Evolutionary conservation across 2,329 filamentous ascomycete genomes (phyloP).

Genomic region (Microcyclosporella mali): DNA sequence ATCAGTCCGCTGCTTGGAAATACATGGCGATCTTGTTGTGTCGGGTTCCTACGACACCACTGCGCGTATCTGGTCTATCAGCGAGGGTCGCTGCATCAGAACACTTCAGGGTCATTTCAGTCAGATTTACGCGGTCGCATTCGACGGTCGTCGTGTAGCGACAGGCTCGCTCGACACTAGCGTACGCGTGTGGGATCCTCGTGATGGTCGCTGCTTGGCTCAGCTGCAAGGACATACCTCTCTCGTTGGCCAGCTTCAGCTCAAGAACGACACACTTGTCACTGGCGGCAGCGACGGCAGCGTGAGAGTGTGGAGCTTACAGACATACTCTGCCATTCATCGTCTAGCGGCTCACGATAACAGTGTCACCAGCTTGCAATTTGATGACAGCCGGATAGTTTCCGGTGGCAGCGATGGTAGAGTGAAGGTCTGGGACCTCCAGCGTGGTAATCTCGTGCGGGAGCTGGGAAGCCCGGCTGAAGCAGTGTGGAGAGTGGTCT

Average conservation of each 20-base stretch:
- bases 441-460: slow-evolving; percentile 81
- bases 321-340: slow-evolving; percentile 86
- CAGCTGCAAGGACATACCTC: slow-evolving; percentile 96
- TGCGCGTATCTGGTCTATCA: slow-evolving; percentile 96
- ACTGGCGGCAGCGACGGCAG: slow-evolving; percentile 95
- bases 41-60: slow-evolving; percentile 97
- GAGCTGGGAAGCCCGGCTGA: slow-evolving; percentile 89
- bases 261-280: slow-evolving; percentile 89
- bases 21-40: slow-evolving; percentile 94
- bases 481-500: slow-evolving; percentile 94
- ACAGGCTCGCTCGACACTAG: slow-evolving; percentile 96
- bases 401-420: slow-evolving; percentile 95
- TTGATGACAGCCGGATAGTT: slow-evolving; percentile 91
- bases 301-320: slow-evolving; percentile 90
- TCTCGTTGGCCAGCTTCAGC: slow-evolving; percentile 90
- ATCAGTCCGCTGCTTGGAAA: slow-evolving; percentile 89
- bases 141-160: slow-evolving; percentile 86
- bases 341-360: slow-evolving; percentile 95
- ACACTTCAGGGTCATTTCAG: slow-evolving; percentile 93
- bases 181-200: slow-evolving; percentile 82
- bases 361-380: slow-evolving; percentile 94
- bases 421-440: slow-evolving; percentile 96
- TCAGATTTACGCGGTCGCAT: slow-evolving; percentile 97
- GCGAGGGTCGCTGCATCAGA: slow-evolving; percentile 83
- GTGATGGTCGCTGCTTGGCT: slow-evolving; percentile 63